Evolutionary conservation across 140 eudicot species (phyloP).

Genomic region (Ambrosia hybrid): DNA sequence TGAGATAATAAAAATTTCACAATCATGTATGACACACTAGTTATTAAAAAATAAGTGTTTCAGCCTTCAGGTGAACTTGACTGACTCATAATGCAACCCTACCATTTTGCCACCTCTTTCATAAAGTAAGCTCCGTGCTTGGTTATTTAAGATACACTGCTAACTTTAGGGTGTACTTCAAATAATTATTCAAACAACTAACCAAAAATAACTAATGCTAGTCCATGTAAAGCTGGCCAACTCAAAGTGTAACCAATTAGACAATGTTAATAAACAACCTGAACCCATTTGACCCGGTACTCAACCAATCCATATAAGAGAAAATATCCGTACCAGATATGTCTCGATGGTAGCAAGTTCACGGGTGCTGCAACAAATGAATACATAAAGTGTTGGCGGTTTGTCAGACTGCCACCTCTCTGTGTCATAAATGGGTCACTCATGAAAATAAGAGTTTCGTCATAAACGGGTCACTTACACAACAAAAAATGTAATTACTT

Average conservation of each 20-base stretch:
- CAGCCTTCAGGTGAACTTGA: no score
- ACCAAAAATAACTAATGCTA: no score
- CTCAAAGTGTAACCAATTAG: no score
- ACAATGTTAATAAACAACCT: neutral
- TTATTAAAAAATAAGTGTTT: no score
- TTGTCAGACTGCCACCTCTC: conserved; percentile 73
- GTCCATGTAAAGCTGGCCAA: no score
- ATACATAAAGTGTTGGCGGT: conserved; percentile 74
- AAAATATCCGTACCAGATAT: conserved; percentile 67
- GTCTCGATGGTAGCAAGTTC: conserved; percentile 78
- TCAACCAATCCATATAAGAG: conserved; percentile 5
- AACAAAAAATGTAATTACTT: neutral
- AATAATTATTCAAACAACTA: no score
- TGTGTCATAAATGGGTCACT: conserved; percentile 38
- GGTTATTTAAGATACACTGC: no score
- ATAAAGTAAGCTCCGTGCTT: no score
- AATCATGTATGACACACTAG: neutral
- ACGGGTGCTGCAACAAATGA: conserved; percentile 80
- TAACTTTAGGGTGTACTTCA: no score
- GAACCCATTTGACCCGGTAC: neutral
- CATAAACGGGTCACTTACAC: neutral
- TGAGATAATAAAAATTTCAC: neutral
- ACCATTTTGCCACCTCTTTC: no score
- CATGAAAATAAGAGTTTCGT: conserved; percentile 4
- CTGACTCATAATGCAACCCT: no score